These are phyloP conservation scores for Metschnikowia peoriensis DNA, from an alignment of 805 yeast genomes.

Conservation along the genomic window DNA sequence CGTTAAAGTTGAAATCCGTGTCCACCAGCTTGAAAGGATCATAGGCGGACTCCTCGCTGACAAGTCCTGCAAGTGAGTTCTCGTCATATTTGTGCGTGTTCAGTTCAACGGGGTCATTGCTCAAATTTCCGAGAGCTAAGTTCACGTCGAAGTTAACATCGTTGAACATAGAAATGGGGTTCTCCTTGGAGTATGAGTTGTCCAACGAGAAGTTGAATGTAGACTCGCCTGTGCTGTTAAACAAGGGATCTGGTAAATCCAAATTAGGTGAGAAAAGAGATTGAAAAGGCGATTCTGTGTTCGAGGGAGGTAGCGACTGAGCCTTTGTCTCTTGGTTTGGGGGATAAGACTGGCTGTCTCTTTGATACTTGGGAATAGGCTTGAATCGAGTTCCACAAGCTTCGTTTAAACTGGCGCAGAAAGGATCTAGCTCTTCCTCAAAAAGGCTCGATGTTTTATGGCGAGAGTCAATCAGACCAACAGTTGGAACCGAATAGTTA, in stretches of 20 bases:
- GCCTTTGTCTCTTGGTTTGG: constrained; percentile 4
- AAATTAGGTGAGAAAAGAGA: constrained; percentile 18
- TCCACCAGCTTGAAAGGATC: constrained; percentile 45
- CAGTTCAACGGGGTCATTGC: constrained; percentile 13
- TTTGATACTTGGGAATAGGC: constrained; percentile 57
- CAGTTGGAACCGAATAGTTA: constrained; percentile 12
- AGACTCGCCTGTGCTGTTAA: constrained; percentile 8
- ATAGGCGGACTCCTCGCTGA: constrained; percentile 55
- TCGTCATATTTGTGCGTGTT: constrained; percentile 18
- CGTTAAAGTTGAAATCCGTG: constrained; percentile 37
- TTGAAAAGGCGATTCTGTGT: constrained; percentile 14
- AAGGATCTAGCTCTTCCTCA: constrained; percentile 69
- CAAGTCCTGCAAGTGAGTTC: constrained; percentile 44
- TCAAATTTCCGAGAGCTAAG: constrained; percentile 44
- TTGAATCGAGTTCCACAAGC: constrained; percentile 79
- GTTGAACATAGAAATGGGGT: constrained; percentile 47
- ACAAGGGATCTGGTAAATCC: constrained; percentile 20
- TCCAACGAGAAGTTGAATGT: constrained; percentile 10
- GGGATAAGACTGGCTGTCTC: constrained; percentile 13
- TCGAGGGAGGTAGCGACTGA: constrained; percentile 4
- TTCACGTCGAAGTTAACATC: constrained; percentile 53
- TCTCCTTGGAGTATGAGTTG: constrained; percentile 19
- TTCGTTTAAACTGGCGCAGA: constrained; percentile 70
- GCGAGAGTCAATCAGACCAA: constrained; percentile 11
- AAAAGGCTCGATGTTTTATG: constrained; percentile 32